Evolutionary conservation across 2,329 filamentous ascomycete species (phyloP).

Genomic region (Xylaria sp.): DNA sequence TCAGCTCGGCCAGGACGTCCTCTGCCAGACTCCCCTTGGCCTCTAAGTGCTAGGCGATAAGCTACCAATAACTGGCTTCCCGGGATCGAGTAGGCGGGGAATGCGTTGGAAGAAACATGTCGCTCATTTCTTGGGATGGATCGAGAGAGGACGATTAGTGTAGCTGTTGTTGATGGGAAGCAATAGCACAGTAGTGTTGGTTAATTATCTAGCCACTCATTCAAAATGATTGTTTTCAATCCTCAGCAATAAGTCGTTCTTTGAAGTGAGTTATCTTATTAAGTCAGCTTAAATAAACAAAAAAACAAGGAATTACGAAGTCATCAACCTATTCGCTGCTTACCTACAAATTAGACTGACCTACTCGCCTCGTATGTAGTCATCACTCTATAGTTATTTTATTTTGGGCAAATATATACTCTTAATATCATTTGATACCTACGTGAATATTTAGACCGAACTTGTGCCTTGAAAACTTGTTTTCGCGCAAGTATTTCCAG

Average conservation of each 20-base stretch:
- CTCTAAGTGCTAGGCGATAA: slow-evolving; percentile 34
- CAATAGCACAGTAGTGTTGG: slow-evolving; percentile 6
- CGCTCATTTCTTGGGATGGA: slow-evolving; percentile 12
- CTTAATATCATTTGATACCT: background rate
- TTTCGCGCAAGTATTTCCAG: background rate
- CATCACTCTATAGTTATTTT: background rate
- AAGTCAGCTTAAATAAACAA: background rate
- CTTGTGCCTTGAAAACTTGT: background rate
- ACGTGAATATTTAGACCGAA: background rate
- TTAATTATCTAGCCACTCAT: slow-evolving; percentile 18
- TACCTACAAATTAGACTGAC: background rate
- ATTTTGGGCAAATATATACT: background rate
- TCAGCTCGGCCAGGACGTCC: slow-evolving; percentile 47
- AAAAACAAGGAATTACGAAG: background rate
- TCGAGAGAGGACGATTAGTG: background rate
- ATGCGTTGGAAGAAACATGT: background rate
- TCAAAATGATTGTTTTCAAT: background rate
- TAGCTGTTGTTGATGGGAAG: slow-evolving; percentile 7
- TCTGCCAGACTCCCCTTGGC: slow-evolving; percentile 49
- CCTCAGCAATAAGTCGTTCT: background rate
- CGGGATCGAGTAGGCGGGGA: background rate
- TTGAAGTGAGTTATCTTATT: background rate
- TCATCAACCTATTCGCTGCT: background rate
- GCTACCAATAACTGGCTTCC: background rate
- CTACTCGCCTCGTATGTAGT: background rate